A percentile compares a stretch with the other conserved stretches of the same genome.
These are phyloP conservation scores for Pichia sp. DNA, from an alignment of 1,139 yeast species.

Conservation along the genomic window DNA sequence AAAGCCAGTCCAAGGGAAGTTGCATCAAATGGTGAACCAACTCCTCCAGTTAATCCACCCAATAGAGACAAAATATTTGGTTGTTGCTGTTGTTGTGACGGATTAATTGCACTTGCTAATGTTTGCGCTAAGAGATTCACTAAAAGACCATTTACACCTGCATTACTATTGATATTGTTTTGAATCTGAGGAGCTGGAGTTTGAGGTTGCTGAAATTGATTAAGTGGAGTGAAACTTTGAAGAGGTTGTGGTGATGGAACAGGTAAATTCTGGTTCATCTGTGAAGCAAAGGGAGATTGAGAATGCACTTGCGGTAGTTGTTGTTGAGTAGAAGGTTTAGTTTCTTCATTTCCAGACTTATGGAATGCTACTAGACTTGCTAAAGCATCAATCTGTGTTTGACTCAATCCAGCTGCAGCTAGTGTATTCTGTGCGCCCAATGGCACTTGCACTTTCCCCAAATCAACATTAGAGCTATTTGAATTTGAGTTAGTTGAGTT, in stretches of 20 bases:
- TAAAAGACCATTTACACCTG: constrained; percentile 7
- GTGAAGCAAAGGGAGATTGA: neutral
- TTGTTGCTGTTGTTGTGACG: neutral
- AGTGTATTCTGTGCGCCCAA: constrained; percentile 61
- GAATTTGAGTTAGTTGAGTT: constrained; percentile 2
- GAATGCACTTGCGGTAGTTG: neutral
- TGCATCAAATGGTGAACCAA: neutral
- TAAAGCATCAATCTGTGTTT: constrained; percentile 62
- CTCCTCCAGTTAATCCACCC: constrained; percentile 3
- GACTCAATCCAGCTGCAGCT: constrained; percentile 56
- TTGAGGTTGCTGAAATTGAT: constrained; percentile 14
- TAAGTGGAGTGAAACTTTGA: constrained; percentile 4
- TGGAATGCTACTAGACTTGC: constrained; percentile 69
- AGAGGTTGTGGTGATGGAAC: constrained; percentile 8
- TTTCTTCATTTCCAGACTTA: constrained; percentile 31
- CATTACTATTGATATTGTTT: neutral
- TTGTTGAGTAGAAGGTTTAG: neutral
- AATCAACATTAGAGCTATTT: constrained; percentile 15
- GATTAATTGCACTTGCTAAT: constrained; percentile 1
- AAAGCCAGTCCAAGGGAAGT: neutral
- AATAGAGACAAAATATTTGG: constrained; percentile 7
- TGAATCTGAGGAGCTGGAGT: constrained; percentile 2
- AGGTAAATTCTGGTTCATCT: neutral
- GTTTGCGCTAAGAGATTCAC: constrained; percentile 15
- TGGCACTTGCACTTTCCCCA: constrained; percentile 49